phyloP scores from a whole-genome alignment of 371 early-diverging fungal species.

The Coemansia sp. region DNA sequence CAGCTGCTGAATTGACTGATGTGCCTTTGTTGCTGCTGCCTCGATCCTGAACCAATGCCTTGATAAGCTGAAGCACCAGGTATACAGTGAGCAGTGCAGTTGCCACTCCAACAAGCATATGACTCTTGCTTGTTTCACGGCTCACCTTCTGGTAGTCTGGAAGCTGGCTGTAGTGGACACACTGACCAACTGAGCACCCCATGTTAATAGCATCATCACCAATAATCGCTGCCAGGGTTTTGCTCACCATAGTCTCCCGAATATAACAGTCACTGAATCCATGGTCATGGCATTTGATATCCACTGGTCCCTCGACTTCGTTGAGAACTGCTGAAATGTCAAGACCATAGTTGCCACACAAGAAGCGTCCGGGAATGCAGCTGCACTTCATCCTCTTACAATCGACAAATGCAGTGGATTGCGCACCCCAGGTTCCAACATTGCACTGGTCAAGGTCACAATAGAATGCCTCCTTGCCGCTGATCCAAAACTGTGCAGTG shows the following conservation, averaged over 20 bases:
- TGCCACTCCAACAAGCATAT: conserved; percentile 61
- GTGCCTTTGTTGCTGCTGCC: conserved; percentile 21
- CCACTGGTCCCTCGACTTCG: conserved; percentile 75
- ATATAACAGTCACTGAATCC: conserved; percentile 63
- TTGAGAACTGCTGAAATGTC: conserved; percentile 70
- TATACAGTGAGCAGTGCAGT: conserved; percentile 59
- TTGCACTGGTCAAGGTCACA: conserved; percentile 67
- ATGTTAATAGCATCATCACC: conserved; percentile 75
- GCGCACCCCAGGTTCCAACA: conserved; percentile 58
- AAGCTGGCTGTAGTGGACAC: conserved; percentile 82
- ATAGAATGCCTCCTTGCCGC: conserved; percentile 73
- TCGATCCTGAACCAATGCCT: conserved; percentile 37
- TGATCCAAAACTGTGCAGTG: conserved; percentile 79
- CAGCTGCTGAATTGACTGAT: neutral
- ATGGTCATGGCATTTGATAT: conserved; percentile 60
- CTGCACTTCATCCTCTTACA: conserved; percentile 70
- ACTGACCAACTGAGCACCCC: conserved; percentile 76
- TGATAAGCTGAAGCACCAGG: conserved; percentile 53
- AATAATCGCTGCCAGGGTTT: conserved; percentile 67
- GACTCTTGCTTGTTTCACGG: conserved; percentile 60
- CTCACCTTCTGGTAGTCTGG: conserved; percentile 72
- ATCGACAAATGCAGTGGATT: conserved; percentile 54
- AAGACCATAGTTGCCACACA: conserved; percentile 80
- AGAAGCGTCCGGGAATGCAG: conserved; percentile 71
- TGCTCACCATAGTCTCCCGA: conserved; percentile 73